Percentiles rank a stretch among this genome's conserved stretches.
Evolutionary conservation across 768 basidiomycete genomes (phyloP).

Genomic region (Boletus barrowsii): DNA sequence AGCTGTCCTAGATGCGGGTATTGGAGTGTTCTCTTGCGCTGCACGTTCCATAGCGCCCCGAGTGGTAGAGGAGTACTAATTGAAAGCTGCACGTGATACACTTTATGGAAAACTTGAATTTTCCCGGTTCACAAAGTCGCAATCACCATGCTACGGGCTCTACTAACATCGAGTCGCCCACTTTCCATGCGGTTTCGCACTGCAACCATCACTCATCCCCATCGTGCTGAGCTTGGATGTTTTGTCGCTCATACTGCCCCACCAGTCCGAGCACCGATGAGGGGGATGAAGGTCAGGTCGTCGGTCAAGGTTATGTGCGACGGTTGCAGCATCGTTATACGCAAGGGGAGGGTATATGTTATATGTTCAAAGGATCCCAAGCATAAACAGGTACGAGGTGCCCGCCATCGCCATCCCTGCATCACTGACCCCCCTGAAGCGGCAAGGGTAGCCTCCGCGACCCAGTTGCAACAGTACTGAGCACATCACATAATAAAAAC

Average conservation of each 20-base stretch:
- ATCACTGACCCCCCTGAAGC: conserved; percentile 38
- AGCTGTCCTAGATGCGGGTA: conserved; percentile 33
- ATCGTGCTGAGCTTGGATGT: conserved; percentile 33
- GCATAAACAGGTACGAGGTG: conserved; percentile 82
- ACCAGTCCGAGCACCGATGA: conserved; percentile 39
- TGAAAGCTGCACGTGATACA: no score
- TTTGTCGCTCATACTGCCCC: conserved; percentile 1
- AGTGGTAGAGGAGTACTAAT: no score
- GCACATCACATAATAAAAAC: background rate
- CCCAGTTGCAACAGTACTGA: background rate
- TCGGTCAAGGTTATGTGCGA: conserved; percentile 95
- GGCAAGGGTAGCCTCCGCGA: conserved; percentile 52
- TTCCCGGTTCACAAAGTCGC: background rate
- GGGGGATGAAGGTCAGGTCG: conserved; percentile 95
- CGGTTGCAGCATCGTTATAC: conserved; percentile 82
- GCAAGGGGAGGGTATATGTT: conserved; percentile 90
- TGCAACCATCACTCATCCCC: conserved; percentile 32
- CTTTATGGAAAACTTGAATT: background rate
- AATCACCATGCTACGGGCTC: conserved; percentile 49
- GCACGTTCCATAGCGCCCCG: background rate
- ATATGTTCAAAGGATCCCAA: conserved; percentile 93
- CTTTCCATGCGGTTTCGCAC: conserved; percentile 52
- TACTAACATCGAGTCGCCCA: conserved; percentile 61
- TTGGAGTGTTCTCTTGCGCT: background rate
- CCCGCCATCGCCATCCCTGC: background rate